phyloP scores from a whole-genome alignment of 1,284 basidiomycete genomes.

The Austropuccinia psidii region DNA sequence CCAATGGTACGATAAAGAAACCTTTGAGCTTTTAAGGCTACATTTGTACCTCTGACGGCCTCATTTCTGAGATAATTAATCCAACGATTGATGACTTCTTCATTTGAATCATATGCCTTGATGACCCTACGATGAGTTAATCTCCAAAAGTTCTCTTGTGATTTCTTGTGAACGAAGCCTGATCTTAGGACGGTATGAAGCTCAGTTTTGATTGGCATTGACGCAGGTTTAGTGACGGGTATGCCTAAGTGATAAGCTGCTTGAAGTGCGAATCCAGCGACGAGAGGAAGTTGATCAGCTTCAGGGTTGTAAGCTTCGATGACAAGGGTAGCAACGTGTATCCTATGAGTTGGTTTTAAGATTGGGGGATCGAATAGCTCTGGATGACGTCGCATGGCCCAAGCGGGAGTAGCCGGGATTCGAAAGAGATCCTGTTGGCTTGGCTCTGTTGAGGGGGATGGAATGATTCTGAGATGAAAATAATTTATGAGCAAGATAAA shows the following conservation, averaged over 20 bases:
- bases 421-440: background rate
- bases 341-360: constrained; percentile 54
- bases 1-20: constrained; percentile 17
- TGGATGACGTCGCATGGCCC: constrained; percentile 20
- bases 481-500: background rate
- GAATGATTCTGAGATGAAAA: background rate
- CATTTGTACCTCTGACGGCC: constrained; percentile 41
- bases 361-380: constrained; percentile 37
- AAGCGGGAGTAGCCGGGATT: constrained; percentile 14
- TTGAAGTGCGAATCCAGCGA: constrained; percentile 74
- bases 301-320: constrained; percentile 67
- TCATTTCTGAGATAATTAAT: constrained; percentile 70
- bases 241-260: constrained; percentile 76
- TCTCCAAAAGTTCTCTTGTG: constrained; percentile 90
- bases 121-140: constrained; percentile 73
- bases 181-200: constrained; percentile 79
- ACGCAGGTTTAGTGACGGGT: constrained; percentile 62
- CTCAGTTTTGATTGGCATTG: constrained; percentile 66
- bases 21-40: constrained; percentile 17
- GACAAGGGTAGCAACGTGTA: constrained; percentile 76
- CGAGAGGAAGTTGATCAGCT: constrained; percentile 61
- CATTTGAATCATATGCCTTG: constrained; percentile 82
- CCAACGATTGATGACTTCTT: constrained; percentile 71
- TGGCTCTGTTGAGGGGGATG: background rate
- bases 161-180: constrained; percentile 90